A percentile compares a stretch with the other conserved stretches of the same genome.
Evolutionary conservation across 441 rosid genomes (phyloP).

Genomic region (Jatropha multifida): DNA sequence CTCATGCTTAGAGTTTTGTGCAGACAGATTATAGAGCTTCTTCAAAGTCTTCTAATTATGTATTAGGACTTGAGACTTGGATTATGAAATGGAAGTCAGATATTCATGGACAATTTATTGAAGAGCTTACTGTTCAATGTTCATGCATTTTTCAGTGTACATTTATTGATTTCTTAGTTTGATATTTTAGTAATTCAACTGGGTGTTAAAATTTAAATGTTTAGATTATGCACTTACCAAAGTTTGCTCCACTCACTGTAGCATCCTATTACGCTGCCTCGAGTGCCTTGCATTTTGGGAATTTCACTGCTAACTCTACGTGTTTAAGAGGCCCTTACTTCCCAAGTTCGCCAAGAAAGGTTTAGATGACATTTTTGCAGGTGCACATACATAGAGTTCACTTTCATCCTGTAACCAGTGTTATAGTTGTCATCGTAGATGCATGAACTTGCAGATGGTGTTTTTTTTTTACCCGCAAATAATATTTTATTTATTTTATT

Average conservation of each 20-base stretch:
- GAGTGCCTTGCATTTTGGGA: constrained; percentile 82
- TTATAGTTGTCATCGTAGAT: constrained; percentile 1
- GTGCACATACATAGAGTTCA: constrained; percentile 26
- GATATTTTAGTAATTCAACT: neutral
- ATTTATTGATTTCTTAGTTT: neutral
- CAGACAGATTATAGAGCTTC: neutral
- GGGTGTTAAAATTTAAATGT: constrained; percentile 24
- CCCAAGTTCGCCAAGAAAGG: constrained; percentile 46
- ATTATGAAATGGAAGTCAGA: neutral
- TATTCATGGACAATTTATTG: neutral
- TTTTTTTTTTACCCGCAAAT: no score
- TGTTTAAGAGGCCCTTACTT: constrained; percentile 60
- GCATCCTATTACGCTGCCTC: constrained; percentile 85
- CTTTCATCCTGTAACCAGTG: constrained; percentile 22
- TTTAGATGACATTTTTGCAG: constrained; percentile 35
- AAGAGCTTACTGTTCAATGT: neutral
- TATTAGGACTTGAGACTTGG: neutral
- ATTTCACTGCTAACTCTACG: constrained; percentile 72
- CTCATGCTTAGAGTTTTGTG: neutral
- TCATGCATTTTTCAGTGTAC: neutral
- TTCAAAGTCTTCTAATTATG: neutral
- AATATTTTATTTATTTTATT: no score
- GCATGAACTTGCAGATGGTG: constrained; percentile 7
- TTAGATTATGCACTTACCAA: constrained; percentile 73
- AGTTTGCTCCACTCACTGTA: constrained; percentile 77